These are phyloP conservation scores for sunflower (Helianthus annuus) DNA, from an alignment of 129 eudicot species.

Conservation along the genomic window HanXRQr2.0-SUNRISE NC_035443.2:7763981-7764480, in stretches of 20 bases:
- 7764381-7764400: constrained; percentile 18
- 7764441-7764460: too few relatives aligned
- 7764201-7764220: neutral
- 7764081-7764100: constrained; percentile 53
- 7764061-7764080: constrained; percentile 45
- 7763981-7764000: neutral
- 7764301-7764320: constrained; percentile 33
- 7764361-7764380: constrained; percentile 22
- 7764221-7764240: constrained; percentile 20
- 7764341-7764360: constrained; percentile 13
- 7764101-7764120: constrained; percentile 20
- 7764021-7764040: constrained; percentile 2
- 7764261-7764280: constrained; percentile 28
- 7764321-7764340: constrained; percentile 23
- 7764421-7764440: constrained; percentile 22
- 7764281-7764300: constrained; percentile 45
- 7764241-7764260: constrained; percentile 14
- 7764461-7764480: constrained; percentile 17
- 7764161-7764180: neutral
- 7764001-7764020: neutral
- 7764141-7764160: neutral
- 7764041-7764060: constrained; percentile 23
- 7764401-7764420: constrained; percentile 36
- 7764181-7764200: neutral
- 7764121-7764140: constrained; percentile 15